Evolutionary conservation across 345 rosid genomes (phyloP).

Genomic region (Microthlaspi erraticum): DNA sequence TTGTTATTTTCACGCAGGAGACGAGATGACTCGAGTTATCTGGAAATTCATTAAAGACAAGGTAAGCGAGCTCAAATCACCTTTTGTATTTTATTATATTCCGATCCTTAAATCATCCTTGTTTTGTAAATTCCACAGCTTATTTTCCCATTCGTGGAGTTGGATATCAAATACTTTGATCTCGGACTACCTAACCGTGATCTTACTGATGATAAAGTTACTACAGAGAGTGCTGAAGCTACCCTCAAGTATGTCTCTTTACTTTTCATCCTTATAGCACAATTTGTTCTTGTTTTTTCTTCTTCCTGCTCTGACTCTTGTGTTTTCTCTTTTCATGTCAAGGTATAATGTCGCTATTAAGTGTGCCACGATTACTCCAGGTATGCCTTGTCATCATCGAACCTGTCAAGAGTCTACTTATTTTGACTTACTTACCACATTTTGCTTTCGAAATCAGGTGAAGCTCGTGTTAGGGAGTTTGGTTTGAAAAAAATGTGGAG

Average conservation of each 20-base stretch:
- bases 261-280: neutral
- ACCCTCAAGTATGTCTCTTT: constrained; percentile 54
- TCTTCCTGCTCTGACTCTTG: neutral
- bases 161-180: constrained; percentile 72
- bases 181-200: constrained; percentile 70
- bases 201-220: constrained; percentile 63
- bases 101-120: neutral
- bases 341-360: constrained; percentile 70
- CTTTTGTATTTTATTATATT: neutral
- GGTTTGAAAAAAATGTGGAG: constrained; percentile 87
- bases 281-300: neutral
- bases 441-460: constrained; percentile 56
- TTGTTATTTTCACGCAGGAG: constrained; percentile 48
- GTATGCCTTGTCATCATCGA: constrained; percentile 38
- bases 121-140: constrained; percentile 47
- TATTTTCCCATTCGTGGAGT: constrained; percentile 64
- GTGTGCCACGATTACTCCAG: constrained; percentile 72
- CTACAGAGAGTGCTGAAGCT: constrained; percentile 64
- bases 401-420: constrained; percentile 3
- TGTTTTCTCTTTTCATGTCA: neutral
- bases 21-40: constrained; percentile 74
- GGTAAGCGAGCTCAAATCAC: constrained; percentile 35
- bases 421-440: constrained; percentile 8
- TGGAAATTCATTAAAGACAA: constrained; percentile 71
- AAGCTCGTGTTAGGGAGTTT: constrained; percentile 83